Percentiles rank a stretch among this genome's conserved stretches.
Evolutionary conservation across 73 alveolate species (phyloP).

Genomic region (Paramecium bursaria): DNA sequence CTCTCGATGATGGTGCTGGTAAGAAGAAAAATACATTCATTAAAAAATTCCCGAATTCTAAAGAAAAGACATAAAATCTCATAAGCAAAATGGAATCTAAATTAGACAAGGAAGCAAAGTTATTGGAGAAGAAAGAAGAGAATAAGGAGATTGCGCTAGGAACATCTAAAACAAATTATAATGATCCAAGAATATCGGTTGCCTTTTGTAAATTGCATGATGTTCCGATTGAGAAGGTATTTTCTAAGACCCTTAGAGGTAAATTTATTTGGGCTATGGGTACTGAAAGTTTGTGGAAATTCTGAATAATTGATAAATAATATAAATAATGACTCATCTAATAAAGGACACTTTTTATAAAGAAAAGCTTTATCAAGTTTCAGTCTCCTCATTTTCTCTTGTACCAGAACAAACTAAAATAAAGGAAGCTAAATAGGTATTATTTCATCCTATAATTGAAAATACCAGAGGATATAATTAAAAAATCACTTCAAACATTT

Average conservation of each 20-base stretch:
- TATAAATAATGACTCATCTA: constrained; percentile 69
- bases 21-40: constrained; percentile 69
- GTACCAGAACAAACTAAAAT: constrained; percentile 47
- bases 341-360: constrained; percentile 67
- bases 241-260: constrained; percentile 88
- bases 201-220: constrained; percentile 95
- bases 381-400: constrained; percentile 54
- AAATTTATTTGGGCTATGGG: constrained; percentile 74
- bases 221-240: constrained; percentile 97
- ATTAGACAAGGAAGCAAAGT: constrained; percentile 71
- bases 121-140: constrained; percentile 78
- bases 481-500: constrained; percentile 58
- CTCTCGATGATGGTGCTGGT: constrained; percentile 72
- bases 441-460: too few species aligned
- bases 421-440: constrained; percentile 36
- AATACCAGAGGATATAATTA: constrained; percentile 59
- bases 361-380: constrained; percentile 59
- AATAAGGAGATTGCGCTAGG: constrained; percentile 97
- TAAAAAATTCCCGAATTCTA: constrained; percentile 83
- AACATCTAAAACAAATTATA: constrained; percentile 97
- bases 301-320: too few species aligned
- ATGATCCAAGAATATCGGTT: constrained; percentile 98
- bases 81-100: constrained; percentile 76
- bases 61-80: constrained; percentile 72
- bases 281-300: constrained; percentile 66